Evolutionary conservation across 2,329 filamentous ascomycete genomes (phyloP).

Genomic region (Paracoccidioides lutzii): DNA sequence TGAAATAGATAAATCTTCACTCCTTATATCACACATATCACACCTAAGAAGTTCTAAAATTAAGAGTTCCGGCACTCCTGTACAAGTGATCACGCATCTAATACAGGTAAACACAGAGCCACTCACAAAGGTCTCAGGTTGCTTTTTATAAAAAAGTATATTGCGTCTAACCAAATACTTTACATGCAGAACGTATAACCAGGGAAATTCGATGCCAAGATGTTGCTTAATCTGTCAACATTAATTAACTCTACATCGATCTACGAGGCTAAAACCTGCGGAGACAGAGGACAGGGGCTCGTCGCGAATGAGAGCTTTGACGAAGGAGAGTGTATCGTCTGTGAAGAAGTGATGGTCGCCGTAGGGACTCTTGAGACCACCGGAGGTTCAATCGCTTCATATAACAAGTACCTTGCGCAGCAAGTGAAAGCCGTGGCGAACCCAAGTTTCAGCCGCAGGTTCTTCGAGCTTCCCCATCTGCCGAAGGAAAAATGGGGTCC

Average conservation of each 20-base stretch:
- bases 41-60: too few species aligned
- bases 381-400: neutral
- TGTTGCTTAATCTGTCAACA: neutral
- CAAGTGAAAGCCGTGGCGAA: neutral
- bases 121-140: too few species aligned
- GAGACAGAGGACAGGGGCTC: constrained; percentile 2
- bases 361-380: neutral
- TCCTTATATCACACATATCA: too few species aligned
- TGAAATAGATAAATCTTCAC: too few species aligned
- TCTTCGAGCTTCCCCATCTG: constrained; percentile 2
- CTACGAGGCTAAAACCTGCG: neutral
- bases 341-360: constrained; percentile 7
- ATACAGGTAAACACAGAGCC: too few species aligned
- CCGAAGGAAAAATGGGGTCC: constrained; percentile 1
- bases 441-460: neutral
- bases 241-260: neutral
- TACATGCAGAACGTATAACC: neutral
- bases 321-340: constrained; percentile 4
- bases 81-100: too few species aligned
- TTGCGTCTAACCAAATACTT: neutral
- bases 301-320: constrained; percentile 1
- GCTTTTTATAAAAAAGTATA: neutral
- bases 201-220: neutral
- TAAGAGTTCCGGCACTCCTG: too few species aligned
- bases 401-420: constrained; percentile 4